phyloP scores from a whole-genome alignment of 169 alveolate species.

The Babesia ovis region DNA sequence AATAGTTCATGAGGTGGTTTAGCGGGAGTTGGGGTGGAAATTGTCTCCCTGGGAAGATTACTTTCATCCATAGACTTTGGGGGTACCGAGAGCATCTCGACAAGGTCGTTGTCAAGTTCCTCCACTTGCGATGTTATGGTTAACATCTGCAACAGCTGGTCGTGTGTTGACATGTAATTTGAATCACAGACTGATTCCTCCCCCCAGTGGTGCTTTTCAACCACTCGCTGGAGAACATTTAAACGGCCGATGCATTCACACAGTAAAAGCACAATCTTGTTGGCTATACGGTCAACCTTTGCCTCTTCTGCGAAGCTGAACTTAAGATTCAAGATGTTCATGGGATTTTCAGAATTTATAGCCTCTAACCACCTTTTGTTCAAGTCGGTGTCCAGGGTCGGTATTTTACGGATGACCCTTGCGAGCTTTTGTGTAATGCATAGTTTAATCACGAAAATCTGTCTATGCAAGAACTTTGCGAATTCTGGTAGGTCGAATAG shows the following conservation, averaged over 20 bases:
- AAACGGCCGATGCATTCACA: conserved; percentile 40
- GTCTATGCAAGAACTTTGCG: conserved; percentile 39
- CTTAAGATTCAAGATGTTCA: conserved; percentile 11
- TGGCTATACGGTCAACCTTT: conserved; percentile 14
- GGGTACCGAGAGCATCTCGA: not conserved
- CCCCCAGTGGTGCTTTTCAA: conserved; percentile 17
- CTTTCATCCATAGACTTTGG: not conserved
- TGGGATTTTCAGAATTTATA: conserved; percentile 33
- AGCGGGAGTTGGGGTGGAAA: conserved; percentile 1
- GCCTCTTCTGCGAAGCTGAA: conserved; percentile 32
- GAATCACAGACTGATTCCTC: conserved; percentile 23
- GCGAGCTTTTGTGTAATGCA: conserved; percentile 52
- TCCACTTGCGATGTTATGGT: conserved; percentile 6
- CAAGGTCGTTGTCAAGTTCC: conserved; percentile 12
- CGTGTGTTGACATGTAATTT: conserved; percentile 13
- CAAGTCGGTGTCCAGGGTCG: conserved; percentile 19
- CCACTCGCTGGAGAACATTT: conserved; percentile 17
- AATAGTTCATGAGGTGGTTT: not conserved
- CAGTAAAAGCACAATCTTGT: conserved; percentile 22
- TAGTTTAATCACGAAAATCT: conserved; percentile 36
- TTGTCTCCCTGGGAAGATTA: not conserved
- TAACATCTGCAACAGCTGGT: conserved; percentile 8
- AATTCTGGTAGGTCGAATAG: conserved; percentile 52
- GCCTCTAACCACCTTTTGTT: conserved; percentile 23
- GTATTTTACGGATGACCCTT: conserved; percentile 46